phyloP scores from a whole-genome alignment of 2,329 filamentous ascomycete species.

The Lecanicillium sp. region DNA sequence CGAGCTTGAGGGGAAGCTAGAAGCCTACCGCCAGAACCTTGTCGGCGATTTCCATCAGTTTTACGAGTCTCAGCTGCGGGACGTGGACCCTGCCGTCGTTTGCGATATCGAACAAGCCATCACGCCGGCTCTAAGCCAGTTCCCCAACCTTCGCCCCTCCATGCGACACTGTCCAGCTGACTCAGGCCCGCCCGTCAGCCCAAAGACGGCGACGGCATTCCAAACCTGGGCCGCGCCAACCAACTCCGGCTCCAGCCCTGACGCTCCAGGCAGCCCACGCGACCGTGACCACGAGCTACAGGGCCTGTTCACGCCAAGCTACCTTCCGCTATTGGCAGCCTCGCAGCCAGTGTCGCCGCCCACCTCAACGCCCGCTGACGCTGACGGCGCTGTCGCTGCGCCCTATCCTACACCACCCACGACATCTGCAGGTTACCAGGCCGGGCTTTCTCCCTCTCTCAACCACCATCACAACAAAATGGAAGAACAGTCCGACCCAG shows the following conservation, averaged over 20 bases:
- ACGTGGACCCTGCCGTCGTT: conserved; percentile 38
- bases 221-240: conserved; percentile 21
- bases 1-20: conserved; percentile 50
- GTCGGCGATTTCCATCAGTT: conserved; percentile 49
- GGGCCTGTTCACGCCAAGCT: conserved; percentile 56
- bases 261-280: conserved; percentile 35
- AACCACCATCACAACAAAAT: neutral
- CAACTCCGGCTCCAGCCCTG: conserved; percentile 19
- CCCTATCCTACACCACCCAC: conserved; percentile 2
- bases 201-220: conserved; percentile 20
- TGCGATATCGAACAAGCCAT: conserved; percentile 39
- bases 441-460: conserved; percentile 7
- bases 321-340: conserved; percentile 50
- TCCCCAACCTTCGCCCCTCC: conserved; percentile 28
- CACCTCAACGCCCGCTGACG: conserved; percentile 12
- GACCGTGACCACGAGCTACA: conserved; percentile 52
- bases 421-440: conserved; percentile 1
- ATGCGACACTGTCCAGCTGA: conserved; percentile 22
- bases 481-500: neutral
- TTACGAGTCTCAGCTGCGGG: conserved; percentile 40
- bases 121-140: conserved; percentile 32
- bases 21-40: conserved; percentile 48
- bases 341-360: conserved; percentile 13
- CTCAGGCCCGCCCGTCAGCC: conserved; percentile 23
- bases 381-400: conserved; percentile 1